Conservation (phyloP, 208 protist species). For the Trypanosoma vivax region DNA sequence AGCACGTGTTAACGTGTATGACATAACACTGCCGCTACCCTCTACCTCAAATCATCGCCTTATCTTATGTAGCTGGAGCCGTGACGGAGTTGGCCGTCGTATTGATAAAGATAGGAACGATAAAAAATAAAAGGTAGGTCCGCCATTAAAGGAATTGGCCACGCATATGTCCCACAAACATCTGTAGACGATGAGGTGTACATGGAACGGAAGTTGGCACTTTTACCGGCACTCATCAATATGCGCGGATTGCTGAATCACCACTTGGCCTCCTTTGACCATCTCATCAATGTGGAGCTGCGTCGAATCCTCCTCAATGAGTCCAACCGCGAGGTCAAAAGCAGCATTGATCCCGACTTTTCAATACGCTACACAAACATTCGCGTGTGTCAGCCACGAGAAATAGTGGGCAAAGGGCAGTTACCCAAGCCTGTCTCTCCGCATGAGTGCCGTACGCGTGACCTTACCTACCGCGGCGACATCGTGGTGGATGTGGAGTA, state of each 20-base stretch:
- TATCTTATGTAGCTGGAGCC: too few relatives aligned
- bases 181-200: constrained; percentile 40
- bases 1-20: too few relatives aligned
- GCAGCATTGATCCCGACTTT: constrained; percentile 79
- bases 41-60: too few relatives aligned
- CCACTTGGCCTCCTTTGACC: constrained; percentile 86
- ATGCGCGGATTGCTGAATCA: constrained; percentile 87
- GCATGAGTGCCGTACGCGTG: constrained; percentile 94
- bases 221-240: constrained; percentile 73
- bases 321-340: constrained; percentile 85
- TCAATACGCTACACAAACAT: constrained; percentile 85
- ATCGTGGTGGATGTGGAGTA: constrained; percentile 88
- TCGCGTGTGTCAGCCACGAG: constrained; percentile 60
- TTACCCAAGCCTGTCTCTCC: constrained; percentile 80
- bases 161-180: too few relatives aligned
- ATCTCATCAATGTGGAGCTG: constrained; percentile 82
- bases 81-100: too few relatives aligned
- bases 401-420: constrained; percentile 82
- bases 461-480: constrained; percentile 91
- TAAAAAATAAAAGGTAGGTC: too few relatives aligned
- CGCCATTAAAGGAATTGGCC: too few relatives aligned
- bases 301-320: constrained; percentile 83
- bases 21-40: too few relatives aligned
- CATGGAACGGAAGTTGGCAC: constrained; percentile 62
- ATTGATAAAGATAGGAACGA: too few relatives aligned